Evolutionary conservation across 2,329 filamentous ascomycete genomes (phyloP).

Genomic region (Cordyceps fumosorosea): DNA sequence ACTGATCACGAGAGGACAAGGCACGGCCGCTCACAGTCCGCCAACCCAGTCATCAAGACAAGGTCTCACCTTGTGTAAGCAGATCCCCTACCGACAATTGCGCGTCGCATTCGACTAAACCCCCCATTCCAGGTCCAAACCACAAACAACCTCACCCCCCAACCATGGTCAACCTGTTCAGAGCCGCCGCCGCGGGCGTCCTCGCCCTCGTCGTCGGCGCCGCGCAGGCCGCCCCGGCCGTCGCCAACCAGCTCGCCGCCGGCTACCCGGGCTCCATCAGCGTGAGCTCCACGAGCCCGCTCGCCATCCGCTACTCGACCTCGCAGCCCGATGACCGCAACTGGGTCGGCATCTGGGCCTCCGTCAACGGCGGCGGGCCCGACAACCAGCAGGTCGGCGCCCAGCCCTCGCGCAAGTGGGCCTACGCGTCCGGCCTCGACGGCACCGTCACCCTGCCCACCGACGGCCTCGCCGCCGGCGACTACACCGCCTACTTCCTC

Average conservation of each 20-base stretch:
- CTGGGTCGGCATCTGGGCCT: constrained; percentile 11
- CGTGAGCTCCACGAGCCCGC: constrained; percentile 3
- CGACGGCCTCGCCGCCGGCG: constrained; percentile 2
- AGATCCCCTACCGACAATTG: neutral
- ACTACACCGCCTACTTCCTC: constrained; percentile 12
- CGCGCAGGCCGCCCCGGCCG: constrained; percentile 1
- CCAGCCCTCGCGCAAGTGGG: constrained; percentile 6
- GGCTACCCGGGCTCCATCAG: constrained; percentile 5
- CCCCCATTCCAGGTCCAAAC: neutral
- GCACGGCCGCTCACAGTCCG: neutral
- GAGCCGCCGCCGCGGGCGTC: neutral
- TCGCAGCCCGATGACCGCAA: constrained; percentile 10
- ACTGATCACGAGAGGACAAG: neutral
- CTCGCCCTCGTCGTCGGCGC: neutral
- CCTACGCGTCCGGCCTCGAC: neutral
- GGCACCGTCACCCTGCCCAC: constrained; percentile 6
- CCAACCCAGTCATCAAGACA: neutral
- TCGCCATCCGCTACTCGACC: constrained; percentile 9
- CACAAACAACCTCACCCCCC: neutral
- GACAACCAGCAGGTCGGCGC: neutral
- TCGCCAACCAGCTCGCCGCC: neutral
- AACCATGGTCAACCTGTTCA: constrained; percentile 9
- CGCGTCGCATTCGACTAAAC: neutral
- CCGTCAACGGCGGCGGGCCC: constrained; percentile 9
- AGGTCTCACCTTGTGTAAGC: neutral